phyloP scores from a whole-genome alignment of 192 early-diverging fungal genomes.

The Umbelopsis sp. region DNA sequence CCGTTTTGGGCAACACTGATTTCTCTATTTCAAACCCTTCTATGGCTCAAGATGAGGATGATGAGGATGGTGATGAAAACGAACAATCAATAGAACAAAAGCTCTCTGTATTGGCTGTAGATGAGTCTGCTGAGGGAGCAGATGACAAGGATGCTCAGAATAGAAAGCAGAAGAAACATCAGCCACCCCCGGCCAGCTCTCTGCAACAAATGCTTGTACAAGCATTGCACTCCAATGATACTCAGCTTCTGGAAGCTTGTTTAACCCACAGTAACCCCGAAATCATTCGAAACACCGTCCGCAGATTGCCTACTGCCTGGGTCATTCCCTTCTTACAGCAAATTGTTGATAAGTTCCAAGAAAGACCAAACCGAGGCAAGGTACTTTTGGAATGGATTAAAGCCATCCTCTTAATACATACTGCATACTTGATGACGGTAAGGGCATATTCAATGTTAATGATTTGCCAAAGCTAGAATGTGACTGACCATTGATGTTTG shows the following conservation, averaged over 20 bases:
- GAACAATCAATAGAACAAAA: conserved; percentile 50
- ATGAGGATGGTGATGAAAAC: conserved; percentile 20
- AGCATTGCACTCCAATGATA: conserved; percentile 58
- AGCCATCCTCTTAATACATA: conserved; percentile 51
- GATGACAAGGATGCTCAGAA: conserved; percentile 21
- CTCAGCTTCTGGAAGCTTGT: conserved; percentile 49
- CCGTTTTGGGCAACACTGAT: conserved; percentile 45
- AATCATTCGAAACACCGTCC: conserved; percentile 51
- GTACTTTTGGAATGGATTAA: conserved; percentile 56
- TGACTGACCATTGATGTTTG: conserved; percentile 15
- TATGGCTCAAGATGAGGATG: conserved; percentile 26
- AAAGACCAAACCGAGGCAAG: conserved; percentile 48
- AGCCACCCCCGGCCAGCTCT: conserved; percentile 49
- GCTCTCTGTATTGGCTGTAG: conserved; percentile 42
- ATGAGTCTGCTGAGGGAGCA: conserved; percentile 30
- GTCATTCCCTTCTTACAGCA: conserved; percentile 54
- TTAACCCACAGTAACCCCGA: conserved; percentile 48
- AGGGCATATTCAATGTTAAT: neutral
- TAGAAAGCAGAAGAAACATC: conserved; percentile 1
- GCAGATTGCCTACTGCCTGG: conserved; percentile 51
- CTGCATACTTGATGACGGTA: conserved; percentile 61
- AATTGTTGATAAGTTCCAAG: conserved; percentile 50
- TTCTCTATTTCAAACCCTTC: conserved; percentile 40
- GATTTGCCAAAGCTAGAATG: neutral
- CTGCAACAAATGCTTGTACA: conserved; percentile 56